phyloP scores from a whole-genome alignment of 2,329 filamentous ascomycete species.

The Penicillium sp. region DNA sequence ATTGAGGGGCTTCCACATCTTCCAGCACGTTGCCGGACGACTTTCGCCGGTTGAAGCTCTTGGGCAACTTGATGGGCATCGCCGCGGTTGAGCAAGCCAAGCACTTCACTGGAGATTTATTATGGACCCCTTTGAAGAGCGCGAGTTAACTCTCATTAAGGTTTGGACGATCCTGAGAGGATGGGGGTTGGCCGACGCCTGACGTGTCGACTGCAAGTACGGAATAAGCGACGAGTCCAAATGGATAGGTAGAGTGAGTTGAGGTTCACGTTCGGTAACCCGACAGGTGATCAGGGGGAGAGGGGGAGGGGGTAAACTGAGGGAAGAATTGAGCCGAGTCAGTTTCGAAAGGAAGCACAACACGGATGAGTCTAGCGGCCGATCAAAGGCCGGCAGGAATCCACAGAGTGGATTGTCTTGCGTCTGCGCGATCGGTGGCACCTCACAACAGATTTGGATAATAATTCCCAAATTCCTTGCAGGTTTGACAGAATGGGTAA shows the following conservation, averaged over 20 bases:
- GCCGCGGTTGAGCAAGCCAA: not conserved
- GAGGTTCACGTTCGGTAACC: not conserved
- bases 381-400: conserved; percentile 24
- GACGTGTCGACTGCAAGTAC: conserved; percentile 24
- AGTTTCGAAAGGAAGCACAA: conserved; percentile 19
- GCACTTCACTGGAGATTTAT: conserved; percentile 1
- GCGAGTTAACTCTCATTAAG: conserved; percentile 16
- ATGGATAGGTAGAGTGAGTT: conserved; percentile 3
- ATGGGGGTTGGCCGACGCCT: not conserved
- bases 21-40: conserved; percentile 58
- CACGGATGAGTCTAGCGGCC: conserved; percentile 23
- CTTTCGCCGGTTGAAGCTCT: conserved; percentile 56
- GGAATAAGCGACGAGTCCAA: conserved; percentile 16
- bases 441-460: conserved; percentile 6
- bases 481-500: not conserved
- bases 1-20: conserved; percentile 43
- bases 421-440: conserved; percentile 12
- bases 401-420: conserved; percentile 23
- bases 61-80: conserved; percentile 60
- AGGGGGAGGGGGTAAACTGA: conserved; percentile 8
- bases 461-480: conserved; percentile 14
- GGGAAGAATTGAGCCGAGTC: conserved; percentile 15
- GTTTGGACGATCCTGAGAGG: conserved; percentile 8
- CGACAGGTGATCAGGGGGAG: conserved; percentile 14
- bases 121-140: conserved; percentile 2